Base-by-base conservation (phyloP, 768 basidiomycete species). In the Lyophyllum atratum region DNA sequence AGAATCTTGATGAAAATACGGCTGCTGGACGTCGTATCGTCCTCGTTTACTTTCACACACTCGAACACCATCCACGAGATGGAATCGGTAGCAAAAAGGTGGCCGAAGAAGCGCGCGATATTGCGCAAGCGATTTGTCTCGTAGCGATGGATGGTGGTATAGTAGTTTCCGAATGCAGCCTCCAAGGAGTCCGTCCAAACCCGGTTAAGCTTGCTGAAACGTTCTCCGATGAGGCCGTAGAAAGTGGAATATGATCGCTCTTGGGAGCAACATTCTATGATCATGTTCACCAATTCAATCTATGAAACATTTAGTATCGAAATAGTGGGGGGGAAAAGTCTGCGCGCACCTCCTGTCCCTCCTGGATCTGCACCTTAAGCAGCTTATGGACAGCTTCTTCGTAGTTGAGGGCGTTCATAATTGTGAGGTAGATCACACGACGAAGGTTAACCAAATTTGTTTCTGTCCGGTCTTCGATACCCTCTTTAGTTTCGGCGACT, bases 241-340 rank as follows among this genome's bases (percentile, higher is more conserved):
- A 97, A 98, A n/a, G 83, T 91, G 2, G 92, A 93, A 72, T 98
- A 99, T 1, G 96, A 95, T 14, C 97, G 90, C 71, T 98, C 97
- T 77, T 99, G 97, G 1, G 97, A 98, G 72, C 97, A 98, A 90
- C 97, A 99, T 67, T 98, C 96, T 72, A 99, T 92, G 60, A 99
- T 85, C 97, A 99, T 99, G 80, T 98, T 98, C 70, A 92, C 85
- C 56, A 99, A 74, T 70, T 98, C 96, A 64, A 93, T 90, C 93
- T 97, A 66, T 2, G 19, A 17, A 3, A 15, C n/a, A 6, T 28
- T 42, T 11, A 59, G 19, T 52, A 43, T 52, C 19, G 49, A 1
- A 25, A 29, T 29, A 24, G 12, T 12, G 33, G 21, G 1, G 52
- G 21, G n/a, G 15, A 12, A 17, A 29, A n/a, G 5, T 43, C 12